These are phyloP conservation scores for Alternaria atra DNA, from an alignment of 2,329 filamentous ascomycete species.

Conservation along the genomic window DNA sequence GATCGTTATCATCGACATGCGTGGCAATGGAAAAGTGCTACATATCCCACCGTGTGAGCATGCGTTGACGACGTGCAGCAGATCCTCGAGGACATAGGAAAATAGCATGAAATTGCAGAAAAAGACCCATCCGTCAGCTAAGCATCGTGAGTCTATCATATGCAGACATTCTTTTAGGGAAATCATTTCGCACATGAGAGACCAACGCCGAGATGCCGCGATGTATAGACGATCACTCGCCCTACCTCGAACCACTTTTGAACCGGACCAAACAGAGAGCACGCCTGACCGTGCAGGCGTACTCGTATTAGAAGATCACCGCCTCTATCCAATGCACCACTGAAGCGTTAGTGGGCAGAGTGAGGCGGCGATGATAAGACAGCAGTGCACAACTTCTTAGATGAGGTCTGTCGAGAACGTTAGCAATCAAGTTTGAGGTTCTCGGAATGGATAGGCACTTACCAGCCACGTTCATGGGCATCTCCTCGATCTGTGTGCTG, in stretches of 20 bases:
- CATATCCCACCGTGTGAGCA: constrained; percentile 43
- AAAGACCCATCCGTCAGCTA: constrained; percentile 42
- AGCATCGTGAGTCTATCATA: constrained; percentile 48
- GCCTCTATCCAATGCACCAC: constrained; percentile 37
- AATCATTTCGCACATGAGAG: constrained; percentile 52
- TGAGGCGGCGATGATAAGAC: constrained; percentile 36
- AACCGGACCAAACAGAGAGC: constrained; percentile 38
- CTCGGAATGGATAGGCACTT: constrained; percentile 44
- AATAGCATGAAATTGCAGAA: constrained; percentile 45
- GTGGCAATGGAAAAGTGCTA: constrained; percentile 41
- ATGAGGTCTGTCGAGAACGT: constrained; percentile 47
- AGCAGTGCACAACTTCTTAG: constrained; percentile 44
- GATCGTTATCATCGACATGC: constrained; percentile 50
- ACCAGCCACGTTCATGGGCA: constrained; percentile 91
- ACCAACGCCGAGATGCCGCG: constrained; percentile 55
- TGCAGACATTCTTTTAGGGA: constrained; percentile 48
- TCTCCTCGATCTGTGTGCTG: constrained; percentile 99
- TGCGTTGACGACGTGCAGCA: constrained; percentile 49
- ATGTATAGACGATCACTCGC: constrained; percentile 44
- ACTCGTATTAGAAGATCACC: constrained; percentile 45
- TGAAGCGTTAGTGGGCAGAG: constrained; percentile 34
- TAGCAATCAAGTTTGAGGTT: constrained; percentile 12
- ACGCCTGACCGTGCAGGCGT: constrained; percentile 44
- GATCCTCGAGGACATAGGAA: constrained; percentile 44
- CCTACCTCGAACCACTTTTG: constrained; percentile 50